A percentile compares a stretch with the other conserved stretches of the same genome.
Evolutionary conservation across 305 asterid species (phyloP).

Genomic region (Solanum hybrid): DNA sequence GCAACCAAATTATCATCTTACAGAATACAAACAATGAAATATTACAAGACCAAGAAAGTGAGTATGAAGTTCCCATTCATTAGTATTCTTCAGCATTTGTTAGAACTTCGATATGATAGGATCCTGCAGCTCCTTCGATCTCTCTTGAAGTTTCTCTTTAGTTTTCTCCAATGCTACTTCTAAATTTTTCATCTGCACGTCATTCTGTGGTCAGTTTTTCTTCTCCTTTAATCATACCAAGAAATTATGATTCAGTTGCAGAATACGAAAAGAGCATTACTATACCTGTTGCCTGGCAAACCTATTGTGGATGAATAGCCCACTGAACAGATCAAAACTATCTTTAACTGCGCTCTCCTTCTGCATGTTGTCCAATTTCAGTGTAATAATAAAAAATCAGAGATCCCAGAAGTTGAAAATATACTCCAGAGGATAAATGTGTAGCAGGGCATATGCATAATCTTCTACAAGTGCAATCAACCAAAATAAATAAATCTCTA

Average conservation of each 20-base stretch:
- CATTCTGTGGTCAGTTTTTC: conserved; percentile 9
- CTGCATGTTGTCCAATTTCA: conserved; percentile 30
- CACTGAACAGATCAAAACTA: conserved; percentile 75
- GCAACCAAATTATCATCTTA: background rate
- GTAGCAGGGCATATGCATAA: background rate
- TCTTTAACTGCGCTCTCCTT: conserved; percentile 58
- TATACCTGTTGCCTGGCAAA: conserved; percentile 45
- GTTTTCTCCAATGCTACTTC: conserved; percentile 54
- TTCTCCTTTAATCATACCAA: background rate
- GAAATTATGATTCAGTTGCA: background rate
- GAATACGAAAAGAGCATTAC: background rate
- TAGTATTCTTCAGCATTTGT: background rate
- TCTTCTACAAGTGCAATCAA: background rate
- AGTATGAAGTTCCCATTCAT: background rate
- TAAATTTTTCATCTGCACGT: conserved; percentile 45
- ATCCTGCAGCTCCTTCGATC: conserved; percentile 10
- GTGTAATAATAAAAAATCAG: background rate
- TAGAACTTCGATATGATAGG: background rate
- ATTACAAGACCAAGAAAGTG: background rate
- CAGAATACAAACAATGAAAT: background rate
- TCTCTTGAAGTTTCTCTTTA: conserved; percentile 47
- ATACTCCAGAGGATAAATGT: background rate
- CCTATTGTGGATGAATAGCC: conserved; percentile 64
- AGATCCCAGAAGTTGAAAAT: background rate
- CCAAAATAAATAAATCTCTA: too few relatives aligned